Conservation (phyloP, 148 eudicot species). For the Beta vulgaris region DNA sequence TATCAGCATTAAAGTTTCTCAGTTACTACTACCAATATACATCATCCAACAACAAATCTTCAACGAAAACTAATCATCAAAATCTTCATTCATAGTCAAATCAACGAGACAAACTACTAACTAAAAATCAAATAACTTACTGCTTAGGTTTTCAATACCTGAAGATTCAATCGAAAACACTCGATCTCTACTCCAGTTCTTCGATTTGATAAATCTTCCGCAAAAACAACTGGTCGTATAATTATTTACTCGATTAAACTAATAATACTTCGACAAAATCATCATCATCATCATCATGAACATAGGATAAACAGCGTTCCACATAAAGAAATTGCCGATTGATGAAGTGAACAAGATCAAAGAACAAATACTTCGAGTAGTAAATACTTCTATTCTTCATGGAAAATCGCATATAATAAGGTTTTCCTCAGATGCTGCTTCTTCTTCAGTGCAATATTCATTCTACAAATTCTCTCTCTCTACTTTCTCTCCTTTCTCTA, state of each 20-base stretch:
- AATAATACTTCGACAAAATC: neutral
- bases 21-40: neutral
- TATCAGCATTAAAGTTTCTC: neutral
- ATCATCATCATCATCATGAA: neutral
- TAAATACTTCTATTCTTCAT: neutral
- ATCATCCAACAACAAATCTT: too few species aligned
- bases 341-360: neutral
- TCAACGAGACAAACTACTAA: neutral
- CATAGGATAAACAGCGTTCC: neutral
- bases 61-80: slow-evolving; percentile 11
- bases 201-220: slow-evolving; percentile 14
- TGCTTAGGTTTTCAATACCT: slow-evolving; percentile 5
- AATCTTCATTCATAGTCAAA: neutral
- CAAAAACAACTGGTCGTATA: neutral
- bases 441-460: neutral
- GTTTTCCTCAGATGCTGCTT: neutral
- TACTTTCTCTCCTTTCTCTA: neutral
- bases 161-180: slow-evolving; percentile 8
- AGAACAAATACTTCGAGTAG: too few species aligned
- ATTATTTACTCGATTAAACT: neutral
- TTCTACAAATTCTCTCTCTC: neutral
- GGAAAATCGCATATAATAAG: neutral
- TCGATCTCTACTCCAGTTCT: slow-evolving; percentile 8
- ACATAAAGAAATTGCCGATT: neutral
- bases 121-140: neutral